Conservation (phyloP, 2,329 filamentous ascomycete genomes). For the Sporothrix curviconia region DNA sequence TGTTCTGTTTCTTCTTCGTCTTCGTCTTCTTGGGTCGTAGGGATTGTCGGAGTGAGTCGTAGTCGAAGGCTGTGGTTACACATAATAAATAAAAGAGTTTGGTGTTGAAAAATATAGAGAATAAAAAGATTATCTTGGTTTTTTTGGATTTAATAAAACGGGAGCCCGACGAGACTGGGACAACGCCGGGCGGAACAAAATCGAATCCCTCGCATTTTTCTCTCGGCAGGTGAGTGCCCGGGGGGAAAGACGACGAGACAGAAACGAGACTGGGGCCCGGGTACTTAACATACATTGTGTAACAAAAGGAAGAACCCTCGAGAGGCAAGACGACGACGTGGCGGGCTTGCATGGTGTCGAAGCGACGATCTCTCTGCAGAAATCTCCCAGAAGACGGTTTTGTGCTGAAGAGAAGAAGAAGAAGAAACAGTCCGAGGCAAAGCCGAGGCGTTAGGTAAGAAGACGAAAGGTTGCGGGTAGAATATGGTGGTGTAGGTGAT, state of each 20-base stretch:
- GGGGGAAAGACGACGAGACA: conserved; percentile 4
- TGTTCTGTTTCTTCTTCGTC: conserved; percentile 3
- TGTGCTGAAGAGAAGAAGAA: not conserved
- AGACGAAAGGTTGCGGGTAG: not conserved
- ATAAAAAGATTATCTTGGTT: conserved; percentile 4
- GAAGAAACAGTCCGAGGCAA: conserved; percentile 11
- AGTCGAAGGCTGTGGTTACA: conserved; percentile 8
- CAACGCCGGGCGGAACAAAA: conserved; percentile 4
- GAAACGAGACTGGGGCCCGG: conserved; percentile 25
- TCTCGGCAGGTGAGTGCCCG: conserved; percentile 3
- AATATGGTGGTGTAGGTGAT: not conserved
- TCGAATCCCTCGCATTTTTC: not conserved
- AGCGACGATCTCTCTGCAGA: conserved; percentile 10
- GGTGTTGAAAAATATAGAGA: not conserved
- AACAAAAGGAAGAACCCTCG: conserved; percentile 27
- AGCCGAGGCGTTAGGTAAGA: not conserved
- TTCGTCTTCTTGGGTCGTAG: too few species aligned
- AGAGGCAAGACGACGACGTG: conserved; percentile 50
- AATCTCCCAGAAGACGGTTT: not conserved
- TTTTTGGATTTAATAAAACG: conserved; percentile 2
- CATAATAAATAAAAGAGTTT: not conserved
- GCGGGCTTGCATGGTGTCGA: conserved; percentile 57
- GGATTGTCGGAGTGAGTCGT: too few species aligned
- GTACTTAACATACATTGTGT: conserved; percentile 59
- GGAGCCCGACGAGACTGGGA: conserved; percentile 1